Evolutionary conservation across 148 eudicot genomes (phyloP), one percentile per base, ranked within the genome.

Genomic region (Dysphania ambrosioides): DNA sequence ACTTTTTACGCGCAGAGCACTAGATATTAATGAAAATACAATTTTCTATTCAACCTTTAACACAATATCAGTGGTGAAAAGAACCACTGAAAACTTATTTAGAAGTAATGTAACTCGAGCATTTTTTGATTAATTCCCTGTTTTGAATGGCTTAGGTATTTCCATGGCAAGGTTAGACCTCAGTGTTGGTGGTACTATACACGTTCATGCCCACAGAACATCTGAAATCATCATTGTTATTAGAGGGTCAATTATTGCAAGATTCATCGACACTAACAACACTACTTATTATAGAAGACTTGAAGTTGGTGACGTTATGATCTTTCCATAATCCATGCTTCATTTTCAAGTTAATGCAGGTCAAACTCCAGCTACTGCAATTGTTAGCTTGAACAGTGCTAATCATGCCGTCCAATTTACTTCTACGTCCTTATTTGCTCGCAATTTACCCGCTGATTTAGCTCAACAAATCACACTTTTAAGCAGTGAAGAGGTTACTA

Each of bases 331-430:
- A 16, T 32, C 58, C 9, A 5, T 69, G 27, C 21, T 69, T 31
- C 72, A 69, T 32, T 69, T 71, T 55, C 73, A 71, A n/a, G 41
- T 53, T 5, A 71, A 71, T 34, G 62, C 32, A 31, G 73, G 73
- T 7, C 32, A 21, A 55, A 32, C 13, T 53, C 73, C 42, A 0
- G 73, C 73, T 11, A 34, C 42, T 55, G 62, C 62, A 8, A 32
- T 53, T 31, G 73, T 53, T 18, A 53, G 40, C 38, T 70, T 51
- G 27, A 49, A 30, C 16, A 31, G 41, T 1, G 73, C 73, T 2
- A 70, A 70, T 6, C 73, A 60, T 11, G 73, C 24, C 1, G 18
- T 70, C 19, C 73, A 70, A 21, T 8, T 51, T 6, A 44, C 21
- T 44, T 24, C 71, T 2, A 27, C 19, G 0, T 6, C 71, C 18